Percentiles rank a stretch among this genome's conserved stretches.
Conservation (phyloP, 164 flowering plant genomes). For the Magnolia sinica region DNA sequence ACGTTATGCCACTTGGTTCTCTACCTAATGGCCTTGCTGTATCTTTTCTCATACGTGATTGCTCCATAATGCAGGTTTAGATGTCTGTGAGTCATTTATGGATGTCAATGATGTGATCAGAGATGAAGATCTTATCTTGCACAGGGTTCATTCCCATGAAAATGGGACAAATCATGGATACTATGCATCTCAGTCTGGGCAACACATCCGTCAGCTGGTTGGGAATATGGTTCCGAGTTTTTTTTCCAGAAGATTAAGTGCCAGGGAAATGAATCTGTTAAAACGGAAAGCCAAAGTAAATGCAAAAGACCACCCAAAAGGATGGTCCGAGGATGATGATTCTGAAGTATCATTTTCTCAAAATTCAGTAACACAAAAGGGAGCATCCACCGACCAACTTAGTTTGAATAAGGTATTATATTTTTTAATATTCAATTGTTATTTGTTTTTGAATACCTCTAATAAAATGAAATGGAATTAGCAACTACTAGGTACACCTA, state of each 20-base stretch:
- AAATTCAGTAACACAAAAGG: constrained; percentile 41
- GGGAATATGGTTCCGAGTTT: constrained; percentile 68
- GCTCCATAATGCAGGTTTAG: constrained; percentile 60
- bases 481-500: no score
- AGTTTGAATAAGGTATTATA: constrained; percentile 29
- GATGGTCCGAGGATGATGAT: constrained; percentile 73
- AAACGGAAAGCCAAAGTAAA: constrained; percentile 90
- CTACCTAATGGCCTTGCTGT: not conserved
- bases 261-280: constrained; percentile 80
- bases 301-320: constrained; percentile 73
- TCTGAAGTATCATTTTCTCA: constrained; percentile 43
- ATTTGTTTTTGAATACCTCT: no score
- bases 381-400: constrained; percentile 34
- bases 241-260: constrained; percentile 77
- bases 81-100: constrained; percentile 95
- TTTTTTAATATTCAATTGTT: not conserved
- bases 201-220: constrained; percentile 57
- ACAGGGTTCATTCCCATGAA: constrained; percentile 42
- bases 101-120: constrained; percentile 93
- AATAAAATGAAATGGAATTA: no score
- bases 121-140: constrained; percentile 86
- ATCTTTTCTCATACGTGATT: not conserved
- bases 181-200: constrained; percentile 40
- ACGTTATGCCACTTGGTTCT: not conserved
- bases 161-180: constrained; percentile 50